These are phyloP conservation scores for Leishmania turanica DNA, from an alignment of 208 protist species.

Conservation along the genomic window DNA sequence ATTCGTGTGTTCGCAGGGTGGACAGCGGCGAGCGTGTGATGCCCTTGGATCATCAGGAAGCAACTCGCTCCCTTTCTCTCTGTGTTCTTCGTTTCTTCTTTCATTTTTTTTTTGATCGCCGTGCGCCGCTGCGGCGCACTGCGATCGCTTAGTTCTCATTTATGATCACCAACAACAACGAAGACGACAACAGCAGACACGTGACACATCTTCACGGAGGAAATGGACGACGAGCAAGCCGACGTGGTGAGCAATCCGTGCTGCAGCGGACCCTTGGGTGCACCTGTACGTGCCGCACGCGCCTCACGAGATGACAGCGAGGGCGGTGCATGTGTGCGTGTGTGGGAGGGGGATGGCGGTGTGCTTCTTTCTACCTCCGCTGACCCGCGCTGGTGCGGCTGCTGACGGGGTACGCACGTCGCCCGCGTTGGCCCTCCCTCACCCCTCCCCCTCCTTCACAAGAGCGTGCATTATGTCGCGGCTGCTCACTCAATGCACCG, in stretches of 20 bases:
- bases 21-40: neutral
- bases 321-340: neutral
- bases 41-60: neutral
- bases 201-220: neutral
- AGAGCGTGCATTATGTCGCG: neutral
- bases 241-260: no score
- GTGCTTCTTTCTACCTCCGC: neutral
- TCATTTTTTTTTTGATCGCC: neutral
- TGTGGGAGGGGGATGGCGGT: neutral
- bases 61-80: neutral
- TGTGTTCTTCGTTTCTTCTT: neutral
- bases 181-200: no score
- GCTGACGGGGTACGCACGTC: neutral
- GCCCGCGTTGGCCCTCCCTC: neutral
- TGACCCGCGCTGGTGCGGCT: neutral
- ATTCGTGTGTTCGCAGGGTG: neutral
- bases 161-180: neutral
- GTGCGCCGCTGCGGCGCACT: neutral
- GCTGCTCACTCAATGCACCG: neutral
- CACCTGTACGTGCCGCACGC: neutral
- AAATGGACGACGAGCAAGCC: neutral
- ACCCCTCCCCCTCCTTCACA: neutral
- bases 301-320: neutral
- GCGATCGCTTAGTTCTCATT: neutral
- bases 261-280: neutral